Evolutionary conservation across 371 early-diverging fungal genomes (phyloP).

Genomic region (Massospora cicadina): DNA sequence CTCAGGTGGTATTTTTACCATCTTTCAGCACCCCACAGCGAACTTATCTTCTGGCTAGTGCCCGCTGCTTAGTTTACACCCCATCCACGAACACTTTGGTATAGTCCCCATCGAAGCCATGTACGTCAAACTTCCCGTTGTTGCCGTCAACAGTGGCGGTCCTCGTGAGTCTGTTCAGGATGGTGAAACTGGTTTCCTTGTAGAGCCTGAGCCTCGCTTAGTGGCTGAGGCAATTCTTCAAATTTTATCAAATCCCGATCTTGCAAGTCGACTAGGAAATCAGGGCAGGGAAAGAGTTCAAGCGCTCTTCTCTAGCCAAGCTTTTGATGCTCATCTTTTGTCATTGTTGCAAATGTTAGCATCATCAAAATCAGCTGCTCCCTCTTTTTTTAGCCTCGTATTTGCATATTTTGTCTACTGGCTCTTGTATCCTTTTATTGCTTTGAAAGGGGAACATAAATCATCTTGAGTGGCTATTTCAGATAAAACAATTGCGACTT

Average conservation of each 20-base stretch:
- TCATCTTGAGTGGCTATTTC: too few relatives aligned
- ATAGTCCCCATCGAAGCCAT: constrained; percentile 94
- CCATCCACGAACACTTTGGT: constrained; percentile 89
- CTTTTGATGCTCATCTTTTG: background rate
- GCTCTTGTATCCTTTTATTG: background rate
- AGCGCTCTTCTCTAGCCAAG: background rate
- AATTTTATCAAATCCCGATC: constrained; percentile 20
- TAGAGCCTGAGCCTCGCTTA: constrained; percentile 30
- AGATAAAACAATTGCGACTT: too few relatives aligned
- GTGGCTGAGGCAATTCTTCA: constrained; percentile 45
- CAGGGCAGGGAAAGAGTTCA: constrained; percentile 11
- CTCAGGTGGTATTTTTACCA: constrained; percentile 67
- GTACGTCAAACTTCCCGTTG: constrained; percentile 70
- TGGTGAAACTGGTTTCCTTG: constrained; percentile 55
- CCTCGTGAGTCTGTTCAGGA: constrained; percentile 62
- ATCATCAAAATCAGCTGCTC: background rate
- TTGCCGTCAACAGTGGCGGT: constrained; percentile 77
- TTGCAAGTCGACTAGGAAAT: constrained; percentile 11
- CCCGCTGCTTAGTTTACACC: constrained; percentile 66
- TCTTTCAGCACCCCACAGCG: constrained; percentile 74
- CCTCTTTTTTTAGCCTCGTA: background rate
- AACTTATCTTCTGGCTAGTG: constrained; percentile 39
- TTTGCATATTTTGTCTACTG: background rate
- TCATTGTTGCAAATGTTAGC: background rate
- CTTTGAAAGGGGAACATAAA: background rate